Conservation (phyloP, 768 basidiomycete genomes). For the Suillus discolor region DNA sequence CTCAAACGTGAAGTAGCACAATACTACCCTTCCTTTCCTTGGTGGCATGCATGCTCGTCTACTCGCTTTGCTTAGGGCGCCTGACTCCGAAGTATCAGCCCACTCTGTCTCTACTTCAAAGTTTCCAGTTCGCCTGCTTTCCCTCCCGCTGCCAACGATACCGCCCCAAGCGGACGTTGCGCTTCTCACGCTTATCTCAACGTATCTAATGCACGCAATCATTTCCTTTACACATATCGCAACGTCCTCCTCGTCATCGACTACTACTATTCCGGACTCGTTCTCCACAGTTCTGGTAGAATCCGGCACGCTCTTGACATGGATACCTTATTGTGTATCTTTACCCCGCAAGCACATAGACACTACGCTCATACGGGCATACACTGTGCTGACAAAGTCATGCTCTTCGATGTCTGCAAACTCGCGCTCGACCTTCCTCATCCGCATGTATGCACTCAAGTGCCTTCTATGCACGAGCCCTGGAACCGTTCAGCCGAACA, state of each 20-base stretch:
- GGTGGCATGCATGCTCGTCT: constrained; percentile 49
- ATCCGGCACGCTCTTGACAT: constrained; percentile 46
- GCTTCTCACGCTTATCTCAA: constrained; percentile 57
- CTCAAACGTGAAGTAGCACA: constrained; percentile 44
- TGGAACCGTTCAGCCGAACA: constrained; percentile 49
- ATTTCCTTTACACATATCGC: constrained; percentile 39
- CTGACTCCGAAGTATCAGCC: background rate
- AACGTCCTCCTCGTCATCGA: constrained; percentile 18
- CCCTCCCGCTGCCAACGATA: constrained; percentile 44
- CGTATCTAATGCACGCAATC: constrained; percentile 60
- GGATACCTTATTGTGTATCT: constrained; percentile 48
- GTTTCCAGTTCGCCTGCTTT: constrained; percentile 34
- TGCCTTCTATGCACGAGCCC: constrained; percentile 49
- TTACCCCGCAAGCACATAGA: constrained; percentile 59
- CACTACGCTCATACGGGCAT: constrained; percentile 58
- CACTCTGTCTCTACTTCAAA: background rate
- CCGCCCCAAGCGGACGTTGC: constrained; percentile 31
- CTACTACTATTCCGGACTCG: background rate
- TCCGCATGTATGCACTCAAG: constrained; percentile 48
- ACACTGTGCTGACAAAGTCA: constrained; percentile 49
- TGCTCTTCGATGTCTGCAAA: constrained; percentile 34
- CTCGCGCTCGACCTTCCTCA: constrained; percentile 29
- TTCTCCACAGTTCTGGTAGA: constrained; percentile 35
- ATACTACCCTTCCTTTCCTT: constrained; percentile 49
- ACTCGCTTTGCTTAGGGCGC: constrained; percentile 11